Base-by-base conservation (phyloP, 192 early-diverging fungal genomes). In the Backusella westeae region DNA sequence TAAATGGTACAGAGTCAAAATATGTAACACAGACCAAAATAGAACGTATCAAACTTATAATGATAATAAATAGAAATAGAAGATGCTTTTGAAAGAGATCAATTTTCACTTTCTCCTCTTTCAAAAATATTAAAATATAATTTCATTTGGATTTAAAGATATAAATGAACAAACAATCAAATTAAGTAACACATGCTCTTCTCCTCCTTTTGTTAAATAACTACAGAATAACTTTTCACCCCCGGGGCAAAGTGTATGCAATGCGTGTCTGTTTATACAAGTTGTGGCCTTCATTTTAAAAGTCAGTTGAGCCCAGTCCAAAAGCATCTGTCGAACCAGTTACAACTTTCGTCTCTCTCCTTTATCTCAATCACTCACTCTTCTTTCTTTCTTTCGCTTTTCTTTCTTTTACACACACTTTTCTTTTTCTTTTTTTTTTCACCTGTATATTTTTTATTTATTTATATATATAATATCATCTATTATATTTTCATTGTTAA, bases 261-360 rank as follows among this genome's bases (percentile, higher is more conserved):
- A 49, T 71, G 70, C 70, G 70, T 71, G 44, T 70, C 15, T 71
- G 70, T 71, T 46, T 39, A 71, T 71, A 35, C 67, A 19, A 68
- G 41, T 32, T 44, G n/a, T 35, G 35, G 67, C 21, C 10, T 68
- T 42, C 34, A 49, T 26, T 21, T 69, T 70, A 17, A 76, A 76
- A 56, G 67, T 44, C 46, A 76, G 67, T 76, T 59, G 68, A 76
- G 75, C 68, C 75, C 75, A 76, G 68, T 76, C 75, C 75, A 76
- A 76, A 76, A 66, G 67, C 63, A 44, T 21, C 32, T 76, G 34
- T 36, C 32, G 26, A 49, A 39, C 39, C 38, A 49, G 29, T 32
- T 44, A 56, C 35, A 36, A 23, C 10, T 19, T 75, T 49, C 35
- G 52, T 42, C 39, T 74, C 34, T 23, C 44, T 73, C 52, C 29